These are phyloP conservation scores for Coemansia guatemalensis DNA, from an alignment of 192 early-diverging fungal species.

Conservation along the genomic window DNA sequence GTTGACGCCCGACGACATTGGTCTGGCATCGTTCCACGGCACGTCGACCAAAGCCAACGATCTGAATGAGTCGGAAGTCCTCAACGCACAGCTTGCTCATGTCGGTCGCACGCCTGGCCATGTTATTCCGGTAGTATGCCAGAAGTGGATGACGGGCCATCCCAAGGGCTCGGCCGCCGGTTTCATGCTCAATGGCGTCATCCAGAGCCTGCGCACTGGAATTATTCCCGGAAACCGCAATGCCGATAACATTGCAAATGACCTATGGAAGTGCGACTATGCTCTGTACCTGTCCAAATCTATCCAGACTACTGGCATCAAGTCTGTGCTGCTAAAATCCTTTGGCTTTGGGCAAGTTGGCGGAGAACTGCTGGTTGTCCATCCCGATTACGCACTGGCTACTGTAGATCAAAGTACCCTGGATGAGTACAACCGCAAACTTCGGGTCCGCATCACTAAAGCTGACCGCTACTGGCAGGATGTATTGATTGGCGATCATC, in stretches of 20 bases:
- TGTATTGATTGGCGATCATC: conserved; percentile 27
- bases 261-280: conserved; percentile 74
- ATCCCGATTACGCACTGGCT: conserved; percentile 65
- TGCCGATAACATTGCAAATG: conserved; percentile 59
- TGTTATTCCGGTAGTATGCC: conserved; percentile 75
- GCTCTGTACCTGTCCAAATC: conserved; percentile 74
- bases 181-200: conserved; percentile 92
- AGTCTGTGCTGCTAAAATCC: conserved; percentile 64
- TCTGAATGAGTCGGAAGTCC: too few species aligned
- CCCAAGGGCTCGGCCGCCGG: conserved; percentile 90
- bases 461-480: conserved; percentile 33
- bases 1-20: conserved; percentile 87
- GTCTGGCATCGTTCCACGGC: conserved; percentile 86
- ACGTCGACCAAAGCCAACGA: too few species aligned
- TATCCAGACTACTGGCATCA: conserved; percentile 65
- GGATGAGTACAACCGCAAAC: conserved; percentile 19
- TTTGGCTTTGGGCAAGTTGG: conserved; percentile 76
- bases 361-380: conserved; percentile 63
- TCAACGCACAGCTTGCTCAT: too few species aligned
- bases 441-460: background rate
- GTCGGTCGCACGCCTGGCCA: conserved; percentile 88
- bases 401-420: conserved; percentile 3
- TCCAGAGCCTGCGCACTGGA: conserved; percentile 82
- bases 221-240: conserved; percentile 90
- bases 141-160: conserved; percentile 91